Evolutionary conservation across 768 basidiomycete species (phyloP), one percentile per base, ranked within the genome.

Genomic region (Pholiota conissans): DNA sequence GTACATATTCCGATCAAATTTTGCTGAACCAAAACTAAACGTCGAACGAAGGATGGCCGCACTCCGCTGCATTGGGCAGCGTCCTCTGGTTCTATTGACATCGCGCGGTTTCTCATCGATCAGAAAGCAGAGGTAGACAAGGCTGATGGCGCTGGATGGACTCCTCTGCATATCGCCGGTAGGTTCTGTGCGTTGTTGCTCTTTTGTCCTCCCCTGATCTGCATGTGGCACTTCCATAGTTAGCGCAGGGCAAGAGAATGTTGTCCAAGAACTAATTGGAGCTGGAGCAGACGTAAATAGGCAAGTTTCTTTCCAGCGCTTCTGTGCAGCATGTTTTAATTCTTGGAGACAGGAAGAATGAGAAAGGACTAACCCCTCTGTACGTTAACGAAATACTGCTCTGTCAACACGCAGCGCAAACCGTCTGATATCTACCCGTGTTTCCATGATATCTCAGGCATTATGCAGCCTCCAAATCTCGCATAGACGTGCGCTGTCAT

Each of bases 391-490:
- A 54, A 56, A 49, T 46, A 22, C 32, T 69, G 48, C 40, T 58
- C 57, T 57, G 49, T 47, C 30, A 55, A 40, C 54, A 42, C 55
- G 49, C 56, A 59, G n/a, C 6, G 18, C 37, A 24, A 42, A 55
- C 24, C 54, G 61, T 62, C 60, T 55, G 59, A 32, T 55, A 20
- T 37, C 18, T 53, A 40, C 42, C 50, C 34, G 61, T 60, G 53
- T 67, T 52, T 53, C 39, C 49, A 32, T 52, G 29, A 58, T 51
- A 49, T 61, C 20, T 59, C 60, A 96, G 93, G 65, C 93, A 95
- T 73, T 96, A 96, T 67, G 93, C 93, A 27, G 94, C 93, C 45
- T 96, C 93, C 28, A 95, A 95, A 71, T 89, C 93, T 55, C 89
- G 86, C 42, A 83, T 93, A 60, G 90, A 93, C 67, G 93, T 91